Conservation (phyloP, 179 eudicot species). For the Vitellaria paradoxa region DNA sequence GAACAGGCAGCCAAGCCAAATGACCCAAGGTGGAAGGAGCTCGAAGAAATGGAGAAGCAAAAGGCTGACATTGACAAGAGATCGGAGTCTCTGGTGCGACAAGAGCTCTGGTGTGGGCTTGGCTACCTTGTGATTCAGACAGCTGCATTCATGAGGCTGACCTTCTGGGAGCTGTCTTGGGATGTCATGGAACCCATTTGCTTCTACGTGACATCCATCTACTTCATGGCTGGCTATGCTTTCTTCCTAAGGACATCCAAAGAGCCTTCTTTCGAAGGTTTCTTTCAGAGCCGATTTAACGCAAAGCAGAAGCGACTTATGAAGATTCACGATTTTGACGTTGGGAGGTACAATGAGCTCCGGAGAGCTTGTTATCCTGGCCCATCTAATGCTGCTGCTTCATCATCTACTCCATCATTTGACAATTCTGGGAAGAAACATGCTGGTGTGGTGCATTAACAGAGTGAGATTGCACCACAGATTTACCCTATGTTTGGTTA, state of each 20-base stretch:
- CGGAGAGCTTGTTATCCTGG: constrained; percentile 38
- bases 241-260: constrained; percentile 83
- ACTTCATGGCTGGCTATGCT: constrained; percentile 82
- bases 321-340: constrained; percentile 46
- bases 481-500: too few relatives aligned
- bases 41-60: constrained; percentile 59
- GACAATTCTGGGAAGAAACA: too few relatives aligned
- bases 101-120: constrained; percentile 83
- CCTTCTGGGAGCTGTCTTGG: constrained; percentile 96
- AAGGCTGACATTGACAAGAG: constrained; percentile 59
- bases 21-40: constrained; percentile 49
- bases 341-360: constrained; percentile 57
- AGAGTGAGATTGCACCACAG: too few relatives aligned
- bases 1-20: constrained; percentile 25
- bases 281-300: constrained; percentile 73
- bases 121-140: constrained; percentile 75
- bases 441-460: too few relatives aligned
- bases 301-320: constrained; percentile 70
- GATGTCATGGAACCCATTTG: constrained; percentile 99
- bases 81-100: constrained; percentile 61
- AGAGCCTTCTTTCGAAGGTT: constrained; percentile 93
- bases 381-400: constrained; percentile 8
- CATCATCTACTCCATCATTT: background rate
- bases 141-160: constrained; percentile 83
- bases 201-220: constrained; percentile 78